Evolutionary conservation across 2,329 filamentous ascomycete species (phyloP).

Genomic region (Pestalotiopsis sp.): DNA sequence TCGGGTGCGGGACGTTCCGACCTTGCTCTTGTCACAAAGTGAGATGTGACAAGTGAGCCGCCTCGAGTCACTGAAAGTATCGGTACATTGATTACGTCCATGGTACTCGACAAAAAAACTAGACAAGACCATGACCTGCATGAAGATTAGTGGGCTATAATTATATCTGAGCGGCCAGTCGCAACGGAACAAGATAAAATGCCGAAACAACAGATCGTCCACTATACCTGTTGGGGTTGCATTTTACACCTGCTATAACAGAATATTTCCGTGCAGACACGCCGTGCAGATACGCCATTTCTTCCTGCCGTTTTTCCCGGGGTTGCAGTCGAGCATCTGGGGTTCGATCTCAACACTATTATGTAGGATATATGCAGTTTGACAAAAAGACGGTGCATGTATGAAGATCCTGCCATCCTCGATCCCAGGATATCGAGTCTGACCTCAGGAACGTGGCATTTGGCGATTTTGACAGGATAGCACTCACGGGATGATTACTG

Average conservation of each 20-base stretch:
- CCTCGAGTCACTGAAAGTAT: not conserved
- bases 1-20: not conserved
- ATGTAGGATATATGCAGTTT: not conserved
- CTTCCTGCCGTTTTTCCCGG: not conserved
- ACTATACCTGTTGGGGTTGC: not conserved
- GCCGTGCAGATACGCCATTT: not conserved
- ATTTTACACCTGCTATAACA: not conserved
- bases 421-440: not conserved
- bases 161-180: not conserved
- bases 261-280: not conserved
- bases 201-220: not conserved
- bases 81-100: not conserved
- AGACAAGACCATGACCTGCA: not conserved
- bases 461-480: not conserved
- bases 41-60: not conserved
- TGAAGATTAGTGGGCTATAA: not conserved
- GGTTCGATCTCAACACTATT: not conserved
- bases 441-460: not conserved
- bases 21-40: not conserved
- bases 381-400: not conserved
- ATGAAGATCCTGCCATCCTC: not conserved
- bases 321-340: not conserved
- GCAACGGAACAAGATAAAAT: not conserved
- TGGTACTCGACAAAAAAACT: not conserved
- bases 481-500: not conserved